Evolutionary conservation across 2,329 filamentous ascomycete genomes (phyloP).

Genomic region (Monilinia laxa): DNA sequence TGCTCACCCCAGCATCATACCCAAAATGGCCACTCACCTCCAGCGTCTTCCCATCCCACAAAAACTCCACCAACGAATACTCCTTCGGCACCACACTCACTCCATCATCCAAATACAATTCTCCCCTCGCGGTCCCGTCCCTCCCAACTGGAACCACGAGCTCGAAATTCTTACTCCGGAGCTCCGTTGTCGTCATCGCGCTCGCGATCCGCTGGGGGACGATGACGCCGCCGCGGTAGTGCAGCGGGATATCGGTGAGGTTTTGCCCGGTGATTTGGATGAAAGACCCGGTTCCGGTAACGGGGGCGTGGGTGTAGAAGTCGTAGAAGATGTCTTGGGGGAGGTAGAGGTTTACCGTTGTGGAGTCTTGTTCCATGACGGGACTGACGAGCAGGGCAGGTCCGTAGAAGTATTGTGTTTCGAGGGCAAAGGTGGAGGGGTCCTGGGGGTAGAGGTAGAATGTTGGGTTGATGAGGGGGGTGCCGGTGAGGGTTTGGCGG

Average conservation of each 20-base stretch:
- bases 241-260: constrained; percentile 60
- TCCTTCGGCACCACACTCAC: constrained; percentile 59
- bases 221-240: constrained; percentile 64
- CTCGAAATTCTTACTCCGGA: constrained; percentile 66
- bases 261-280: constrained; percentile 45
- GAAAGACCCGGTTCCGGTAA: constrained; percentile 45
- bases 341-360: constrained; percentile 49
- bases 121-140: constrained; percentile 63
- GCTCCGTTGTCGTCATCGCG: constrained; percentile 62
- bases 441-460: constrained; percentile 68
- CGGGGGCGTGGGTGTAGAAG: constrained; percentile 49
- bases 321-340: constrained; percentile 52
- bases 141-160: constrained; percentile 65
- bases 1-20: constrained; percentile 47
- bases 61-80: constrained; percentile 60
- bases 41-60: constrained; percentile 55
- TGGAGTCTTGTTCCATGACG: constrained; percentile 47
- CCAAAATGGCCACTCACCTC: constrained; percentile 47
- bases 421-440: constrained; percentile 46
- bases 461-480: constrained; percentile 65
- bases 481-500: constrained; percentile 57
- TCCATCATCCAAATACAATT: constrained; percentile 77
- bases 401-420: constrained; percentile 54
- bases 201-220: constrained; percentile 57
- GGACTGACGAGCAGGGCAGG: constrained; percentile 50